Base-by-base conservation (phyloP, 1,284 basidiomycete species). In the Fomitopsis palustris region DNA sequence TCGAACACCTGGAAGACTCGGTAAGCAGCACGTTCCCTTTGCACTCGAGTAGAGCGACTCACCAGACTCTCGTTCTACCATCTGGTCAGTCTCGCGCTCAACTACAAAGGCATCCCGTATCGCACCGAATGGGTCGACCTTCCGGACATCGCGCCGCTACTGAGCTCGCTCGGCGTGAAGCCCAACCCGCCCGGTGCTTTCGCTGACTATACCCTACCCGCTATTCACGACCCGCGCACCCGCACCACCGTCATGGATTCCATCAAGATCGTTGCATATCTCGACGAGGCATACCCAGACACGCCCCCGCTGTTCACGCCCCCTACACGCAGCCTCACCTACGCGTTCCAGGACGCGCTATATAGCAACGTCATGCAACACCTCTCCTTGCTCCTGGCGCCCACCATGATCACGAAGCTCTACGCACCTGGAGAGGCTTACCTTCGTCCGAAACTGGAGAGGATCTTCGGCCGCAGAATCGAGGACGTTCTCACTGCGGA, bases 201-300 rank as follows among this genome's bases (percentile, higher is more conserved):
- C 45, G 27, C 49, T 7, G 31, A 62, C 33, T 67, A 69, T 61
- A 68, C 66, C 23, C 60, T 69, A 16, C 69, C 70, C 3, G 64
- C 65, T 57, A 68, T 71, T 57, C 61, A 65, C 62, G 68, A 69
- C 58, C 65, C 71, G 4, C 62, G 58, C 57, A 70, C 68, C 12
- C 64, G 64, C 21, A 62, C 61, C 9, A 59, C 60, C 27, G 58
- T 76, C 52, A 59, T 69, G 17, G 75, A 76, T 55, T 76, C 75
- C 4, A 37, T 51, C 19, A 45, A 54, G 8, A 77, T 77, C 61
- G 70, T 70, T 21, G 56, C 65, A 33, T 75, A 73, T 58, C 69
- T 77, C 61, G 75, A 77, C 57, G 59, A 61, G 49, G 69, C 67
- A n/a, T 76, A 74, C 63, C 74, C 71, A 17, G 61, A 62, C 55